phyloP scores from a whole-genome alignment of 768 basidiomycete genomes.

The Gymnopilus junonius region DNA sequence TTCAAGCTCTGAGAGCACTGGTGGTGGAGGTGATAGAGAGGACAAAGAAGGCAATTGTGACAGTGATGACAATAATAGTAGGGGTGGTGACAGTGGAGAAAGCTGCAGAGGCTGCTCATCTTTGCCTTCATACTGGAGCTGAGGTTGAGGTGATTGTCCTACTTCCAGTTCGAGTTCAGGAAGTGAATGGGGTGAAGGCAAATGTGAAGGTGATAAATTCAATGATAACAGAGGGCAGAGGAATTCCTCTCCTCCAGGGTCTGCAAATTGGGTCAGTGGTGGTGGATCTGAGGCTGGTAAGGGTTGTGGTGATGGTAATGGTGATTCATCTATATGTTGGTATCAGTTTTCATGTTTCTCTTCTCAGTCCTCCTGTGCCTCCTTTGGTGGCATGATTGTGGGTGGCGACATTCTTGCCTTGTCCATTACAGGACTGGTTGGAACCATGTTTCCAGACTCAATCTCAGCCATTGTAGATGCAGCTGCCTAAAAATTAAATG shows the following conservation, averaged over 20 bases:
- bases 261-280: neutral
- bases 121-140: neutral
- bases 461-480: no score
- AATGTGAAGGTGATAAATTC: neutral
- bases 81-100: neutral
- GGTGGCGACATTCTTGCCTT: no score
- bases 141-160: no score
- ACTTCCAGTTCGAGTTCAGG: no score
- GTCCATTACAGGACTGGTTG: no score
- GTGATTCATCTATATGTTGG: slow-evolving; percentile 19
- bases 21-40: neutral
- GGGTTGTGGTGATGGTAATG: neutral
- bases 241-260: neutral
- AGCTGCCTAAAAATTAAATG: no score
- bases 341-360: no score
- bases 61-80: neutral
- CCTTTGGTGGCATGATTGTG: no score
- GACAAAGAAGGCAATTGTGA: no score
- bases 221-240: neutral
- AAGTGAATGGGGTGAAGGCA: neutral
- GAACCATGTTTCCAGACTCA: no score
- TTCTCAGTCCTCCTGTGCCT: no score
- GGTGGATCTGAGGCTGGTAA: neutral
- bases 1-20: no score
- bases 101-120: neutral